Evolutionary conservation across 164 flowering plant genomes (phyloP), one percentile per base, ranked within the genome.

Genomic region (Brasenia schreberi): DNA sequence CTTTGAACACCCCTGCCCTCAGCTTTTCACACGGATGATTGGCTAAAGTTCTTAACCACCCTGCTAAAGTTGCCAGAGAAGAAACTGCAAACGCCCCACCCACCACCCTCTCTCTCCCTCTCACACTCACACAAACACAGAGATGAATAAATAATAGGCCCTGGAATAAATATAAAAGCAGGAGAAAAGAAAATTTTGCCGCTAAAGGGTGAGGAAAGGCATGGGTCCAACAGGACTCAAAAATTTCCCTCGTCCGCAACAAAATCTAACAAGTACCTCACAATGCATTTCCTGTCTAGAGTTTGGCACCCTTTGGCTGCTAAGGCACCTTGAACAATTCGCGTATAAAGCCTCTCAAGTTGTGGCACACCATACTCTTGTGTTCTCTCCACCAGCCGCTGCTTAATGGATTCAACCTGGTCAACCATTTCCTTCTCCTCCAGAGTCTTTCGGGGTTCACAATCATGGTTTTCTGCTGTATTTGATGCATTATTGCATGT

Each of bases 341-440:
- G 78, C 0, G 90, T 74, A 77, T 95, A 90, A 5, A 95, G 84
- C 77, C 92, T 87, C 75, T 95, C 99, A 44, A 95, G 88, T 79
- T 87, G 90, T 6, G 99, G 97, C 63, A 95, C 81, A 43, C 78
- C 82, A 64, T 84, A 92, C 19, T 72, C 84, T 67, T 79, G 79
- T 0, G 86, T 83, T 7, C 74, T 75, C 67, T 81, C 87, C 68
- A 89, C 65, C 61, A 92, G 74, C 6, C 67, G 78, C 69, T 71
- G 79, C 82, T 86, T 92, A 59, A 87, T 43, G 12, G 80, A 66
- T 62, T 89, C 92, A 18, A 83, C 76, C 71, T 81, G 79, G 56
- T 68, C 43, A n/a, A 73, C 64, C 62, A 77, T 59, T 19, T 88
- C 89, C 45, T 18, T 80, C 71, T 88, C 88, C 7, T 68, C 65